Base-by-base conservation (phyloP, 805 yeast species). In the Candida bentonensis region DNA sequence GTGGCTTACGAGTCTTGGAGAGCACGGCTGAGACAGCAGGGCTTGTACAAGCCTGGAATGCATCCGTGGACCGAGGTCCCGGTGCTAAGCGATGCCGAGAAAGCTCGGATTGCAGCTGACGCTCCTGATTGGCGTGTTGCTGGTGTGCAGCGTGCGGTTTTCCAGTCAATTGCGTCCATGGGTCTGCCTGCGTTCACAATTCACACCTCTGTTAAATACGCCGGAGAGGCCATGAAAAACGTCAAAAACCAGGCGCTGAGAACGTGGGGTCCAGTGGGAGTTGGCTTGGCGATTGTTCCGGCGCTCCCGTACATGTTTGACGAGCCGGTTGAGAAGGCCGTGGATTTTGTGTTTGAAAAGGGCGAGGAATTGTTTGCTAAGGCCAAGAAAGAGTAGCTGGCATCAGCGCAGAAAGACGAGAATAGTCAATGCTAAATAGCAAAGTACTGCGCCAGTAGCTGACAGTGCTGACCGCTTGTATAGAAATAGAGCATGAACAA, bases 121-220 rank as follows among this genome's bases (percentile, higher is more conserved):
- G 76, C 73, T 40, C 65, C 75, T 48, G 87, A 81, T 57, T 84
- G 88, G 86, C 71, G 71, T 51, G 50, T 79, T 44, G 74, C 72
- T 4, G 78, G 72, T 4, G 53, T 79, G 33, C 78, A 83, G 58
- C 72, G 94, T 58, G 87, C 83, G n/a, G 53, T 82, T 22, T 83
- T 83, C 66, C 94, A 83, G 61, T 69, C 81, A 50, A 68, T 84
- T 49, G 94, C 94, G 2, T 77, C 85, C 40, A 84, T 83, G 92
- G 89, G 84, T 15, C 67, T 83, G 36, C 94, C 94, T 7, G 94
- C 94, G 2, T 77, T 82, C 60, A 83, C 94, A 3, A 83, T 83
- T 53, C 94, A 83, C 58, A 70, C 82, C 2, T 56, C 65, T 3
- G 94, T 83, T 34, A 70, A 79, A 51, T 82, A 82, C 56, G 75